Base-by-base conservation (phyloP, 805 yeast species). In the Ascoidea rubescens region DNA sequence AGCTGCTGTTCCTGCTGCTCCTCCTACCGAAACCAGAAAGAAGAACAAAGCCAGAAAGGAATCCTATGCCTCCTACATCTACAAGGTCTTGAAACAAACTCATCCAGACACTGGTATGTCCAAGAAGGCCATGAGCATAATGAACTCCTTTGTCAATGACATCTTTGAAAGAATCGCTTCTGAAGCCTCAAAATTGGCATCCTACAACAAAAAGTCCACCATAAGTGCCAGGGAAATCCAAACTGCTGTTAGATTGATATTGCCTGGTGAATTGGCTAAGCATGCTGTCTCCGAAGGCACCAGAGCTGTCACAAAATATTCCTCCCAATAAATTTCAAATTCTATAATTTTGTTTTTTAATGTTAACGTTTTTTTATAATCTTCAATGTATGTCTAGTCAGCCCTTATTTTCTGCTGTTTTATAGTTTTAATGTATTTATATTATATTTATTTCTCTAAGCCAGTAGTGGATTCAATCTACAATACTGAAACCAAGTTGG, bases 91-190 rank as follows among this genome's bases (percentile, higher is more conserved):
- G 71, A 90, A 90, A 77, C 97, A 91, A 80, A 90, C 97, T 58
- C 98, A 91, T 76, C 98, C 97, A 73, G 97, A 91, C 73, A 91
- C 98, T 58, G 98, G 97, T 87, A 91, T 91, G 71, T 90, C 98
- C 64, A 96, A 89, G 76, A 87, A 88, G 71, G 96, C 98, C 60
- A 91, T 91, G 96, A 88, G 96, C 60, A 91, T 91, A 72, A 84
- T 91, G 91, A 91, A 91, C 86, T 91, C 97, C 47, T 91, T 91
- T 65, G 97, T 91, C 64, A 90, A 89, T 77, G 97, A 91, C 74
- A 88, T 90, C 70, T 91, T 90, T 69, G 97, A 90, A 80, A 90
- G 98, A 80, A 86, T 91, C 65, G 97, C 97, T 64, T 74, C 91
- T 65, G 97, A 90, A 78, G 96, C 97, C 64, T 90, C 97, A 62